Percentiles rank a stretch among this genome's conserved stretches.
Conservation (phyloP, 345 rosid genomes). For the Kernera saxatilis region DNA sequence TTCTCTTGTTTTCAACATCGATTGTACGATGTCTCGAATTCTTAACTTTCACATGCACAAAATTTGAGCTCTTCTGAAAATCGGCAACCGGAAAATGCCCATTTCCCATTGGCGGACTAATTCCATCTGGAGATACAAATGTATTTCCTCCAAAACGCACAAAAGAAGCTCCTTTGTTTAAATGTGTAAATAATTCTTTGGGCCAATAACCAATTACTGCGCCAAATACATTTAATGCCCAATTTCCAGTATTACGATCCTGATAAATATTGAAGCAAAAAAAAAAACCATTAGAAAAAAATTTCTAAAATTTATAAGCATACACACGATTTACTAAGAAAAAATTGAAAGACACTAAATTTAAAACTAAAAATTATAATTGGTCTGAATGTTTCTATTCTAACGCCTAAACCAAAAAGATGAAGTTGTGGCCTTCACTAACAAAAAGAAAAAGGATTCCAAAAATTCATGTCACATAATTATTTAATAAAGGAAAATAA, state of each 20-base stretch:
- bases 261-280: neutral
- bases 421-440: too few relatives aligned
- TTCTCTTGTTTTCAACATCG: neutral
- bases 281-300: neutral
- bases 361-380: too few relatives aligned
- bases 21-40: neutral
- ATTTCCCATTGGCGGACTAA: slow-evolving; percentile 24
- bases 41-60: neutral
- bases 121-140: neutral
- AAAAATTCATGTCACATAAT: too few relatives aligned
- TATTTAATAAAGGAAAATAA: neutral
- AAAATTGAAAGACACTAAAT: too few relatives aligned
- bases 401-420: neutral
- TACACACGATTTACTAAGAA: neutral
- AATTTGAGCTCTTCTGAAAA: neutral
- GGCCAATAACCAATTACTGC: slow-evolving; percentile 18
- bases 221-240: neutral
- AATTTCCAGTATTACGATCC: neutral
- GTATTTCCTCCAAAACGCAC: slow-evolving; percentile 16
- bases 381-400: neutral
- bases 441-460: neutral
- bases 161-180: neutral
- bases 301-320: neutral
- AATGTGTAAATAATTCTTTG: slow-evolving; percentile 5
- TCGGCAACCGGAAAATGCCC: neutral